Evolutionary conservation across 495 filamentous ascomycete genomes (phyloP), one percentile per base, ranked within the genome.

Genomic region (Podospora australis): DNA sequence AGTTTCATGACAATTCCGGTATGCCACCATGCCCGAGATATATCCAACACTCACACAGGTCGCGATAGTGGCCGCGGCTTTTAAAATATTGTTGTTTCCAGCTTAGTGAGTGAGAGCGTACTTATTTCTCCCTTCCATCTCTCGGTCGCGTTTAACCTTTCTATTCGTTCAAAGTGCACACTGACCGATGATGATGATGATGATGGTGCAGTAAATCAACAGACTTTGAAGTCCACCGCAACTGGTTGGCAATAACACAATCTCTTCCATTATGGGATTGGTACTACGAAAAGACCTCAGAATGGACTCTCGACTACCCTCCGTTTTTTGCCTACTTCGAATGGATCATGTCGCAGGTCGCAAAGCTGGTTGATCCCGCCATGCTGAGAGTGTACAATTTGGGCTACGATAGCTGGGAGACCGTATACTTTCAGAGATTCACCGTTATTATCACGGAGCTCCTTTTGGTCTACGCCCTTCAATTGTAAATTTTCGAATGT

Each of bases 281-380:
- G 91, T 96, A 96, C 71, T 92, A 82, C 58, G 92, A 98, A 70
- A 86, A 88, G 74, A 94, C 90, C 2, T 97, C 92, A 8, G 86
- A 95, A 85, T 98, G 92, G 92, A 96, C 92, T 0, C 85, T 98
- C 53, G 92, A 98, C 67, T 98, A 98, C 64, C 92, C 92, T 1
- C 92, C 92, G 9, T 96, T 96, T 71, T 98, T 98, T 57, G 92
- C 92, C 39, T 88, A 81, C 54, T 96, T 97, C 68, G 92, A 97
- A 77, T 98, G 88, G 88, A 59, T 84, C 41, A 77, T 97, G 46
- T 92, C 92, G 13, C 88, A 91, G 54, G 71, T 78, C 44, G 92
- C 92, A 9, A 73, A 72, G 46, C 80, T 82, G 60, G 76, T 77
- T 36, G 90, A 97, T 59, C 83, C 88, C 19, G 78, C 69, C 10